Evolutionary conservation across 805 yeast genomes (phyloP).

Genomic region (Teunomyces cretensis): DNA sequence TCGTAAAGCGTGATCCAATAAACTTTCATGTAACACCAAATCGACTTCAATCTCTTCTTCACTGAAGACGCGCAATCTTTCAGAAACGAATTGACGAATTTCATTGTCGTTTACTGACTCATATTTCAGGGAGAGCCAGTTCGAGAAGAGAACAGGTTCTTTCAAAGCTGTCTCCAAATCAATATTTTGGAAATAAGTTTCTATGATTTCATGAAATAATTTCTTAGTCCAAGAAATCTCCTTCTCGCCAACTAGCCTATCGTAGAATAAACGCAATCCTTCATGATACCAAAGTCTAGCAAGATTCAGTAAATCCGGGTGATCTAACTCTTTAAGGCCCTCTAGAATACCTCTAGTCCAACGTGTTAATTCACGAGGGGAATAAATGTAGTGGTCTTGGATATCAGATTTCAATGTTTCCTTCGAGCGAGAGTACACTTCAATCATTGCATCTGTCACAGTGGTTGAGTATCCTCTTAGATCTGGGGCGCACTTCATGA

Average conservation of each 20-base stretch:
- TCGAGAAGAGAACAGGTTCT: slow-evolving; percentile 64
- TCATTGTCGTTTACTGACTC: slow-evolving; percentile 50
- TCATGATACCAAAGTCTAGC: slow-evolving; percentile 79
- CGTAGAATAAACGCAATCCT: slow-evolving; percentile 73
- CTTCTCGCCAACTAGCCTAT: slow-evolving; percentile 51
- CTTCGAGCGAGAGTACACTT: slow-evolving; percentile 51
- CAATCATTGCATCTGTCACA: slow-evolving; percentile 66
- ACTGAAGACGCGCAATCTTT: slow-evolving; percentile 65
- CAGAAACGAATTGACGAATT: slow-evolving; percentile 54
- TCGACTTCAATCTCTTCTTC: slow-evolving; percentile 73
- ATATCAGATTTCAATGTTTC: slow-evolving; percentile 32
- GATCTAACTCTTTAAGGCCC: slow-evolving; percentile 40
- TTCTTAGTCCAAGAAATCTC: slow-evolving; percentile 53
- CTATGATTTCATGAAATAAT: slow-evolving; percentile 30
- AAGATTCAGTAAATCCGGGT: slow-evolving; percentile 38
- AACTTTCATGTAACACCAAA: slow-evolving; percentile 63
- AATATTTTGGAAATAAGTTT: slow-evolving; percentile 46
- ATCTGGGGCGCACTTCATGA: slow-evolving; percentile 60
- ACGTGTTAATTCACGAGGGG: slow-evolving; percentile 89
- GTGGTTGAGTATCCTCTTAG: slow-evolving; percentile 52
- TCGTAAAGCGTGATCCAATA: slow-evolving; percentile 71
- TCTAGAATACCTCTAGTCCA: slow-evolving; percentile 78
- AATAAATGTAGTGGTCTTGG: slow-evolving; percentile 67
- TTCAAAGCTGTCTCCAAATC: slow-evolving; percentile 34
- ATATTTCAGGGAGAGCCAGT: slow-evolving; percentile 71